phyloP scores from a whole-genome alignment of 2,329 filamentous ascomycete species.

The Trichoderma guizhouense region DNA sequence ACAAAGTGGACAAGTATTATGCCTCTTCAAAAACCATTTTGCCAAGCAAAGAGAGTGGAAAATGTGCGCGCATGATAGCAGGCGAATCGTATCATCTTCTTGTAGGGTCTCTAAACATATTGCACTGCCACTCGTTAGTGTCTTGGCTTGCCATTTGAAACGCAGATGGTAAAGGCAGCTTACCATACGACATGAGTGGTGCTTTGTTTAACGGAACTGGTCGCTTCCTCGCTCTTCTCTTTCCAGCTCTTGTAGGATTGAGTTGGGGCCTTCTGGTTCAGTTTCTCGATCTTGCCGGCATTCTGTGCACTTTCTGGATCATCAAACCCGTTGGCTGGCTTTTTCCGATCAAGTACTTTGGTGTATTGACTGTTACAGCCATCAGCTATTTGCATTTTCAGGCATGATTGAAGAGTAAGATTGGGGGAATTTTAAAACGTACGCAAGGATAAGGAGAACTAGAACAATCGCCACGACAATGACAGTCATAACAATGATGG shows the following conservation, averaged over 20 bases:
- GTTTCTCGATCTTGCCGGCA: neutral
- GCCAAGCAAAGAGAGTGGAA: conserved; percentile 23
- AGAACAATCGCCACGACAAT: neutral
- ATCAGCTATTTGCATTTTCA: neutral
- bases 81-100: conserved; percentile 19
- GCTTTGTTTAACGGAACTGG: neutral
- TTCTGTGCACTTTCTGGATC: conserved; percentile 2
- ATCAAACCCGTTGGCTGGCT: neutral
- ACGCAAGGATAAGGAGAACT: neutral
- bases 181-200: neutral
- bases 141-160: neutral
- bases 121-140: conserved; percentile 12
- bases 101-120: conserved; percentile 23
- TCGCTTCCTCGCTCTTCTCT: neutral
- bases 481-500: neutral
- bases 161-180: neutral
- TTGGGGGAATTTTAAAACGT: neutral
- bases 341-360: neutral
- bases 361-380: neutral
- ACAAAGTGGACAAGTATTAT: conserved; percentile 24
- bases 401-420: too few relatives aligned
- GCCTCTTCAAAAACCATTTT: conserved; percentile 21
- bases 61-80: conserved; percentile 21
- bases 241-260: conserved; percentile 10
- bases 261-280: neutral